Evolutionary conservation across 2,329 filamentous ascomycete species (phyloP), one percentile per base, ranked within the genome.

Genomic region (Talaromyces islandicus): DNA sequence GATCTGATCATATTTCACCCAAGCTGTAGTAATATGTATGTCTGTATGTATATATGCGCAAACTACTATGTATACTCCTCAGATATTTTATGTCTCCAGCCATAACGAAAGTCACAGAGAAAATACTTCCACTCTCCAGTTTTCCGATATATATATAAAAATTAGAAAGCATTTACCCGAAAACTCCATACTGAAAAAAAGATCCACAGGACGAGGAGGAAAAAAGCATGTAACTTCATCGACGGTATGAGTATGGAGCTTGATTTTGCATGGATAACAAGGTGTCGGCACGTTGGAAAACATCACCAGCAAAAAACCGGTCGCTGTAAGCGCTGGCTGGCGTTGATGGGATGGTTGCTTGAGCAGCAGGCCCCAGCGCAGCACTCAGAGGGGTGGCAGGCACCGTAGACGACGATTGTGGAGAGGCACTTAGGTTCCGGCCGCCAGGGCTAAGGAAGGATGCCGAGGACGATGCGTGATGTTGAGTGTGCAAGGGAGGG

Each of bases 371-470:
- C 0, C 92, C 93, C 5, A 97, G 81, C 1, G 92, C 92, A 17
- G 92, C 92, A 67, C 90, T 94, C 63, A 96, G 83, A 7, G 93
- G 92, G 1, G 92, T 97, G 68, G 94, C 91, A 9, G 92, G 92
- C 41, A 92, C 77, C 11, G 83, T 80, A 10, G 83, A 77, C 24
- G 83, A 77, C 24, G 81, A 79, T 53, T 82, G 82, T 12, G 79
- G 81, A 27, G 74, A 73, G 60, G 70, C 63, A 61, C 64, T 66
- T n/a, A 56, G 32, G 11, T 56, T 48, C 51, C 56, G 46, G 17
- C 43, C 27, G 25, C 52, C 56, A 29, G 52, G 57, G 29, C 57
- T 48, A 27, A 62, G 56, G 52, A 56, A 62, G 27, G 60, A 48
- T 19, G 58, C 54, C 29, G 60, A 62, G 12, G 72, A 73, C n/a